Evolutionary conservation across 108 stramenopile species (phyloP).

Genomic region (Cylindrotheca closterium): DNA sequence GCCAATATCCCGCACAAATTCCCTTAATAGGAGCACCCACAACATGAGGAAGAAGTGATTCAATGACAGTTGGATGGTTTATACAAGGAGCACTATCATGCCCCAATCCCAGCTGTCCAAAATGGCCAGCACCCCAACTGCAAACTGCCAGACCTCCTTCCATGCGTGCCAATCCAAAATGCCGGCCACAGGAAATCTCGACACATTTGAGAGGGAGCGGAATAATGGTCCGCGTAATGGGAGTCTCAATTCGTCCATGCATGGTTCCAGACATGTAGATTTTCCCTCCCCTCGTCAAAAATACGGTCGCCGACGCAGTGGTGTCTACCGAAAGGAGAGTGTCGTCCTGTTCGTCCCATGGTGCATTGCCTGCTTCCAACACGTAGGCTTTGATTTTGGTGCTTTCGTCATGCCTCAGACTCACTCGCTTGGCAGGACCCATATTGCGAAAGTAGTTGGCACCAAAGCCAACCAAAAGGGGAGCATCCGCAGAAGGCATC

Average conservation of each 20-base stretch:
- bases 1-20: constrained; percentile 78
- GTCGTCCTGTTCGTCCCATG: constrained; percentile 28
- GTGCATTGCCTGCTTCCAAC: constrained; percentile 3
- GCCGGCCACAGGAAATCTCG: constrained; percentile 52
- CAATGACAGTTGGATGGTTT: constrained; percentile 55
- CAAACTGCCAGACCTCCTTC: constrained; percentile 66
- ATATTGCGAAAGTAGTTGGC: constrained; percentile 33
- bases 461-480: constrained; percentile 29
- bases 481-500: constrained; percentile 4
- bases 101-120: constrained; percentile 83
- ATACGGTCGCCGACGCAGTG: constrained; percentile 16
- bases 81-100: constrained; percentile 32
- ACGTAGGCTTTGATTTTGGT: neutral
- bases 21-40: constrained; percentile 54
- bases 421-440: constrained; percentile 17
- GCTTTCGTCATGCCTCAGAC: neutral
- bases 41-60: constrained; percentile 63
- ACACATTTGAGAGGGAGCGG: constrained; percentile 42
- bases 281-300: constrained; percentile 29
- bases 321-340: constrained; percentile 22
- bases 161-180: constrained; percentile 46
- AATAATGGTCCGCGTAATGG: constrained; percentile 21
- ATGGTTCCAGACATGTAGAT: constrained; percentile 34
- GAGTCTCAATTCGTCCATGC: constrained; percentile 20
- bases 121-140: constrained; percentile 87